These are phyloP conservation scores for Colletotrichum nymphaeae DNA, from an alignment of 2,329 filamentous ascomycete genomes.

Conservation along the genomic window DNA sequence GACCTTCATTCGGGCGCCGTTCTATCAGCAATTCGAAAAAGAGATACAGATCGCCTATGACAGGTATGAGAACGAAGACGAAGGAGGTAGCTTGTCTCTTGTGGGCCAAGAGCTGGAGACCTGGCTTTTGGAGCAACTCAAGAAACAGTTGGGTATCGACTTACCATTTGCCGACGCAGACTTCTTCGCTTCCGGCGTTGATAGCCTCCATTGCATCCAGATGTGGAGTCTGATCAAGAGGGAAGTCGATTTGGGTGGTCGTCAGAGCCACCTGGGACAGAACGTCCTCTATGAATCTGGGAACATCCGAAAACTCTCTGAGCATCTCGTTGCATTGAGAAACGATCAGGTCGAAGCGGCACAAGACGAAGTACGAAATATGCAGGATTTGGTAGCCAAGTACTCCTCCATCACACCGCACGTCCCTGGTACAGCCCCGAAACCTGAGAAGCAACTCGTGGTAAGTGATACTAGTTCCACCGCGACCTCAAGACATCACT, in stretches of 20 bases:
- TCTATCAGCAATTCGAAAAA: neutral
- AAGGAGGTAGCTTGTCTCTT: neutral
- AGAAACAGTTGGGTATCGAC: neutral
- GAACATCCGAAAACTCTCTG: neutral
- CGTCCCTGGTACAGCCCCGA: slow-evolving; percentile 27
- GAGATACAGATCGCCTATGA: neutral
- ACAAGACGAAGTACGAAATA: slow-evolving; percentile 41
- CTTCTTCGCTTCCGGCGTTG: neutral
- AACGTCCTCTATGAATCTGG: neutral
- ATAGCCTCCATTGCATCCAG: neutral
- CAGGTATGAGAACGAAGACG: neutral
- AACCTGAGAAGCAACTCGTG: slow-evolving; percentile 44
- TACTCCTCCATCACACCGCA: slow-evolving; percentile 47
- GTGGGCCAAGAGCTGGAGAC: neutral
- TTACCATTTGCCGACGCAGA: neutral
- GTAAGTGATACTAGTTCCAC: slow-evolving; percentile 37
- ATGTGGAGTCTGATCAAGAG: neutral
- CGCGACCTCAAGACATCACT: neutral
- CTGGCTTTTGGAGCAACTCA: neutral
- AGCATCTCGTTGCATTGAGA: neutral
- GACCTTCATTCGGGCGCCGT: neutral
- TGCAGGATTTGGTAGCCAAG: slow-evolving; percentile 48
- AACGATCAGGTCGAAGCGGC: neutral
- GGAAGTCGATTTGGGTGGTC: neutral
- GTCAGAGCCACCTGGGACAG: neutral